Percentiles rank a stretch among this genome's conserved stretches.
Conservation (phyloP, 768 basidiomycete species). For the Amanita fuliginea region DNA sequence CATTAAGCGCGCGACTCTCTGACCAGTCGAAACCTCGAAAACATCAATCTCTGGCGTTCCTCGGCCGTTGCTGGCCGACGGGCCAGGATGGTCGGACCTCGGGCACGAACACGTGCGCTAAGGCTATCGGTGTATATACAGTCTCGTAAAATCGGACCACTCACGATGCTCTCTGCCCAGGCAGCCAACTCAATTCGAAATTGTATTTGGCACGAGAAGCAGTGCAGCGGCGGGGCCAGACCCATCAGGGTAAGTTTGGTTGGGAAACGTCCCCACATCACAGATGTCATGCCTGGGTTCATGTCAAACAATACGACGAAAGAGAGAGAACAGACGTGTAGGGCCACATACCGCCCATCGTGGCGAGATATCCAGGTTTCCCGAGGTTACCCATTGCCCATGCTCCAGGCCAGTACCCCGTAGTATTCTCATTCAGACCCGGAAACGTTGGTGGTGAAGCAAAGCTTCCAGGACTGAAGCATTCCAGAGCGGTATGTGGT, state of each 20-base stretch:
- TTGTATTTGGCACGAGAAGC: slow-evolving; percentile 41
- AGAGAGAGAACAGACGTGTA: slow-evolving; percentile 37
- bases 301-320: too few species aligned
- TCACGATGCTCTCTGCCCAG: slow-evolving; percentile 67
- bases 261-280: slow-evolving; percentile 69
- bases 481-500: slow-evolving; percentile 68
- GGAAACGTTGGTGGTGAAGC: slow-evolving; percentile 59
- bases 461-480: slow-evolving; percentile 88
- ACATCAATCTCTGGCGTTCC: slow-evolving; percentile 79
- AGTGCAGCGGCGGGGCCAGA: slow-evolving; percentile 53
- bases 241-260: slow-evolving; percentile 46
- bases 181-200: slow-evolving; percentile 57
- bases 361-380: slow-evolving; percentile 67
- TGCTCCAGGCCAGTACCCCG: slow-evolving; percentile 66
- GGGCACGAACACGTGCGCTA: slow-evolving; percentile 72
- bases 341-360: slow-evolving; percentile 78
- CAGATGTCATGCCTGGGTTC: slow-evolving; percentile 30
- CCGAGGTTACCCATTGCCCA: slow-evolving; percentile 91
- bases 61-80: slow-evolving; percentile 39
- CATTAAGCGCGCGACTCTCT: too few species aligned
- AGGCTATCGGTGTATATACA: background rate
- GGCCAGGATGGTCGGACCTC: slow-evolving; percentile 71
- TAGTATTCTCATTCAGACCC: slow-evolving; percentile 40
- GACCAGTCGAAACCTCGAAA: slow-evolving; percentile 50
- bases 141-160: slow-evolving; percentile 12